These are phyloP conservation scores for Penicillium canescens DNA, from an alignment of 495 filamentous ascomycete species.

Conservation along the genomic window DNA sequence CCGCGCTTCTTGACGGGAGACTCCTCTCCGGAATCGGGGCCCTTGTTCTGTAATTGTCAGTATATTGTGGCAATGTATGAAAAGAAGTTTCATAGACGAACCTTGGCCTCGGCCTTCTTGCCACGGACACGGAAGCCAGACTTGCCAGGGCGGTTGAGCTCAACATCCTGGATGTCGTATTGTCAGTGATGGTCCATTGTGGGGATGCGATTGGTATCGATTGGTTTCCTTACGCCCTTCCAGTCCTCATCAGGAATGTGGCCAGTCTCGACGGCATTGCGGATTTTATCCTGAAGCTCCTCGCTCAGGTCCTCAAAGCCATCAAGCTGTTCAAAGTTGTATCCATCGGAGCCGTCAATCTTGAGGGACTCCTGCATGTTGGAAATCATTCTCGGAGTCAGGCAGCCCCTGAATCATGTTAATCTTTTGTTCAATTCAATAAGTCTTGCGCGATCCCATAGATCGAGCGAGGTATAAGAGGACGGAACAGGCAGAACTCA, in stretches of 20 bases:
- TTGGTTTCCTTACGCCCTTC: conserved; percentile 61
- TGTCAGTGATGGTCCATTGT: conserved; percentile 1
- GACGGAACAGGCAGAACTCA: conserved; percentile 33
- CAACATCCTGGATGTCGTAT: conserved; percentile 53
- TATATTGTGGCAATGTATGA: conserved; percentile 10
- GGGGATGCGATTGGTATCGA: conserved; percentile 5
- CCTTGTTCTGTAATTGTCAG: conserved; percentile 1
- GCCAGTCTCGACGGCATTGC: conserved; percentile 61
- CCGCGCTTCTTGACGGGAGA: conserved; percentile 31
- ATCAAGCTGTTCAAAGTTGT: conserved; percentile 53
- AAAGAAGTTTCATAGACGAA: background rate
- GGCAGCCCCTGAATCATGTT: conserved; percentile 65
- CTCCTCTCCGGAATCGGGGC: background rate
- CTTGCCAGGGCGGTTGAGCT: conserved; percentile 66
- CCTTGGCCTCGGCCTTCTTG: conserved; percentile 29
- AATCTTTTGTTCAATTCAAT: background rate
- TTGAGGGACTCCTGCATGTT: conserved; percentile 47
- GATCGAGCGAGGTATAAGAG: background rate
- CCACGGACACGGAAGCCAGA: conserved; percentile 55
- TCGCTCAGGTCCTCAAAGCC: conserved; percentile 70
- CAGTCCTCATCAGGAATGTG: conserved; percentile 78
- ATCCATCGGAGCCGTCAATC: conserved; percentile 24
- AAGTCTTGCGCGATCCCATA: background rate
- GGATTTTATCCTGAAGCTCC: conserved; percentile 63
- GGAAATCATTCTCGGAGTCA: conserved; percentile 62